Evolutionary conservation across 2,329 filamentous ascomycete species (phyloP).

Genomic region (Nannizziopsis barbatae): DNA sequence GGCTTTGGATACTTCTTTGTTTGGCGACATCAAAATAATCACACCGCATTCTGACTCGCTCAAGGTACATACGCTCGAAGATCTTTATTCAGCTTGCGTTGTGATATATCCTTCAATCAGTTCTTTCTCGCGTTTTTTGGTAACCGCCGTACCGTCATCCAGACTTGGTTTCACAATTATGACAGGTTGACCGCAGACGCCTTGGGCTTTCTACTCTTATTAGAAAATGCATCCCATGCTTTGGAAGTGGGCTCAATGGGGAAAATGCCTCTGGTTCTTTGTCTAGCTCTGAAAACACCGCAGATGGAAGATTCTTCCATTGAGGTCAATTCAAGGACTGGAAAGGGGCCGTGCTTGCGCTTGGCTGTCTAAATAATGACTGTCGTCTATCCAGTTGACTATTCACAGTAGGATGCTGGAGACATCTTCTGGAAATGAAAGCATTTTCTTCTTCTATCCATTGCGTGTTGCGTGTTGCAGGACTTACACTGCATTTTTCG

Average conservation of each 20-base stretch:
- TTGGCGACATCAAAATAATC: background rate
- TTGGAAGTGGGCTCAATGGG: slow-evolving; percentile 2
- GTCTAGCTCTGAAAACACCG: slow-evolving; percentile 5
- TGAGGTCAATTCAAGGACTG: background rate
- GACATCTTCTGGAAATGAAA: background rate
- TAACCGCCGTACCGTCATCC: background rate
- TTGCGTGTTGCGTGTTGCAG: background rate
- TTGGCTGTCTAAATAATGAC: background rate
- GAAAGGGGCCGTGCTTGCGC: background rate
- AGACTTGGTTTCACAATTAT: no score
- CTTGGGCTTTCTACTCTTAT: background rate
- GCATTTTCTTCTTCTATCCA: background rate
- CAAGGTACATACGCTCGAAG: background rate
- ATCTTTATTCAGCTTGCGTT: slow-evolving; percentile 6
- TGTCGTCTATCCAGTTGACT: background rate
- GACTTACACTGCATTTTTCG: background rate
- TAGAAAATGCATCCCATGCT: slow-evolving; percentile 3
- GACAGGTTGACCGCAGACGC: background rate
- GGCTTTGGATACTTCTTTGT: background rate
- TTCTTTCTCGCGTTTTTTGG: background rate
- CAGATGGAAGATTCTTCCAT: slow-evolving; percentile 5
- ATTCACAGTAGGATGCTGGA: background rate
- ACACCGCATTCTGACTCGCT: background rate
- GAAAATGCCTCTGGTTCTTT: slow-evolving; percentile 11
- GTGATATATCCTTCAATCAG: background rate